Base-by-base conservation (phyloP, 208 protist genomes). In the Leptomonas pyrrhocoris region DNA sequence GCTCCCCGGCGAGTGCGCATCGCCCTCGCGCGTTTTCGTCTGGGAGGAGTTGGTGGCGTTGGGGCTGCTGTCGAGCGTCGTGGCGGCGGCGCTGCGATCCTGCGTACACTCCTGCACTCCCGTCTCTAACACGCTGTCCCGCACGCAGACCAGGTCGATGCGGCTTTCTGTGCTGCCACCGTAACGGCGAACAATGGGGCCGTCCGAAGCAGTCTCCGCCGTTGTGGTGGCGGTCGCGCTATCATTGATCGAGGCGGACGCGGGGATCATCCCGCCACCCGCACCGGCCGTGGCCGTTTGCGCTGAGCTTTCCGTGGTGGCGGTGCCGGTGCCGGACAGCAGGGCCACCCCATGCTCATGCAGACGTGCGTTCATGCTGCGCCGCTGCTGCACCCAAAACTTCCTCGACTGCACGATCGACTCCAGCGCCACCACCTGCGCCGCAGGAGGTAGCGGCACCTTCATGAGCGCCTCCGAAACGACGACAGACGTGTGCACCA, bases 91-190 rank as follows among this genome's bases (percentile, higher is more conserved):
- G 61, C 78, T 80, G 34, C 88, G 82, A 67, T 89, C 88, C 46
- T 66, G 68, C 2, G 78, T 79, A 63, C 78, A 89, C 2, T 72
- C 50, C 40, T 69, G 70, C 46, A 93, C 72, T 6, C 88, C 88
- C 16, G 19, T 18, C 5, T n/a, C 76, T 11, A 88, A 56, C 58
- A 94, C 81, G 19, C 61, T 48, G 6, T 66, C 73, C 28, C 50
- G 31, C 13, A 86, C 74, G 66, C 88, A 91, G 23, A 91, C 78
- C 12, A 94, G 73, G 56, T 94, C 88, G 28, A 91, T 77, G 45
- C 88, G 85, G 19, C 40, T 80, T 57, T 89, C 79, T 16, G 81
- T 46, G 25, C 79, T 70, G 34, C 71, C 67, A 0, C 83, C 78
- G 51, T 84, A 85, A 73, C 79, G 77, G 19, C 83, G 74, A 11